Conservation (phyloP, 2,329 filamentous ascomycete genomes). For the Fusarium sarcochroum region DNA sequence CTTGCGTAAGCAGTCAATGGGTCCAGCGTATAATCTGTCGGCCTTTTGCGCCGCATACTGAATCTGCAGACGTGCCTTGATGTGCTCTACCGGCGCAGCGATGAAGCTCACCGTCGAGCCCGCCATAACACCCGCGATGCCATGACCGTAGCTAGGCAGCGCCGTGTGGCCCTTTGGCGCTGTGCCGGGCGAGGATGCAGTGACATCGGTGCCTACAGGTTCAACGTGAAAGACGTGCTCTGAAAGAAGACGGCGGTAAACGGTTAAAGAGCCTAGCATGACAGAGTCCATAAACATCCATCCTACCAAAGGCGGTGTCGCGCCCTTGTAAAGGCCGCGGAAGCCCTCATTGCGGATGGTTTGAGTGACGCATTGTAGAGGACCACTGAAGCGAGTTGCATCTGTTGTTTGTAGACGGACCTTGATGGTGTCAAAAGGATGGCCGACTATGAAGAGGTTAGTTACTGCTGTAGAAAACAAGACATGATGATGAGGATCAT, state of each 20-base stretch:
- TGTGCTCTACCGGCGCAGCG: conserved; percentile 92
- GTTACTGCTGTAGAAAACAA: conserved; percentile 1
- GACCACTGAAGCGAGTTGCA: conserved; percentile 83
- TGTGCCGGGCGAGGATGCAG: conserved; percentile 23
- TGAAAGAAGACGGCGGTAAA: conserved; percentile 88
- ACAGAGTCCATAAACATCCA: conserved; percentile 98
- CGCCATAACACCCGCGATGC: conserved; percentile 87
- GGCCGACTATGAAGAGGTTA: conserved; percentile 63
- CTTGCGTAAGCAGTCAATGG: conserved; percentile 84
- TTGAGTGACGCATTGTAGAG: conserved; percentile 85
- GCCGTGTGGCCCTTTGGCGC: conserved; percentile 50
- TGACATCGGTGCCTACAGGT: conserved; percentile 30
- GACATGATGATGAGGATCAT: conserved; percentile 46
- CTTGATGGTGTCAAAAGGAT: conserved; percentile 96
- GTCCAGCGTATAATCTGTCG: conserved; percentile 85
- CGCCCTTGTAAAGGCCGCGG: conserved; percentile 91
- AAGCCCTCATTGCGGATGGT: conserved; percentile 90
- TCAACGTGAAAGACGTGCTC: conserved; percentile 80
- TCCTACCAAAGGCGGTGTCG: conserved; percentile 89
- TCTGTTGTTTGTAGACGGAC: conserved; percentile 93
- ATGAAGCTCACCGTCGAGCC: conserved; percentile 93
- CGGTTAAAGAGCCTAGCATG: conserved; percentile 92
- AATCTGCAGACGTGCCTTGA: conserved; percentile 94
- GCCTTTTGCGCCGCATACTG: conserved; percentile 88
- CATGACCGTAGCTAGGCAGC: conserved; percentile 85